Percentiles rank a stretch among this genome's conserved stretches.
phyloP scores from a whole-genome alignment of 805 yeast genomes.

The Teunomyces pallodes region DNA sequence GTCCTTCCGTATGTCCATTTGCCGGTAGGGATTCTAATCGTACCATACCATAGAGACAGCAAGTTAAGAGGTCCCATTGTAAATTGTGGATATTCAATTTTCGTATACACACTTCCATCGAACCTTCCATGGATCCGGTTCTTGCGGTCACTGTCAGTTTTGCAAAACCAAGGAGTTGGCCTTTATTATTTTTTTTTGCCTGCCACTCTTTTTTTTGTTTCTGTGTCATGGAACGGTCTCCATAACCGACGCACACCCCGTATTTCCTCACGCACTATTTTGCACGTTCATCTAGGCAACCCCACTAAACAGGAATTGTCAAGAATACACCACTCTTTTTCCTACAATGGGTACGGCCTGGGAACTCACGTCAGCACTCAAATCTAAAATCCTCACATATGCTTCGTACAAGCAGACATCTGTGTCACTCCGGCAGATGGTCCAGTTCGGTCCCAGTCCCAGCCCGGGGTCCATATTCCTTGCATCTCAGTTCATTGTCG shows the following conservation, averaged over 20 bases:
- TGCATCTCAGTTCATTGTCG: constrained; percentile 80
- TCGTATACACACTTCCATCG: too few relatives aligned
- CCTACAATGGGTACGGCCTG: constrained; percentile 42
- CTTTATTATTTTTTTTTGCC: not conserved
- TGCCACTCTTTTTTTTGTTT: not conserved
- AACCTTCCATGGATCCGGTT: too few relatives aligned
- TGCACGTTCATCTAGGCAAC: not conserved
- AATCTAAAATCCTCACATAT: constrained; percentile 57
- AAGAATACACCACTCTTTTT: constrained; percentile 1
- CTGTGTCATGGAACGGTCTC: not conserved
- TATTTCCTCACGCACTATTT: constrained; percentile 1
- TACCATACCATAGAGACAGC: not conserved
- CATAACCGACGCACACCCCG: constrained; percentile 1
- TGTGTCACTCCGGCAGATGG: constrained; percentile 84
- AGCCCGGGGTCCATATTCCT: constrained; percentile 74
- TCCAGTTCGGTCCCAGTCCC: constrained; percentile 81
- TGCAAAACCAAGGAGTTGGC: too few relatives aligned
- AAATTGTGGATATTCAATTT: too few relatives aligned
- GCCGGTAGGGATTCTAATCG: not conserved
- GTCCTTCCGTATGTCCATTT: constrained; percentile 3
- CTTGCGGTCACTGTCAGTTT: too few relatives aligned
- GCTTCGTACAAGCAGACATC: constrained; percentile 81
- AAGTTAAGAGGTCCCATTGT: too few relatives aligned
- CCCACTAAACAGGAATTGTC: constrained; percentile 1
- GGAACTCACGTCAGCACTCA: constrained; percentile 49